phyloP scores from a whole-genome alignment of 164 flowering plant genomes.

The Taxillus chinensis region DNA sequence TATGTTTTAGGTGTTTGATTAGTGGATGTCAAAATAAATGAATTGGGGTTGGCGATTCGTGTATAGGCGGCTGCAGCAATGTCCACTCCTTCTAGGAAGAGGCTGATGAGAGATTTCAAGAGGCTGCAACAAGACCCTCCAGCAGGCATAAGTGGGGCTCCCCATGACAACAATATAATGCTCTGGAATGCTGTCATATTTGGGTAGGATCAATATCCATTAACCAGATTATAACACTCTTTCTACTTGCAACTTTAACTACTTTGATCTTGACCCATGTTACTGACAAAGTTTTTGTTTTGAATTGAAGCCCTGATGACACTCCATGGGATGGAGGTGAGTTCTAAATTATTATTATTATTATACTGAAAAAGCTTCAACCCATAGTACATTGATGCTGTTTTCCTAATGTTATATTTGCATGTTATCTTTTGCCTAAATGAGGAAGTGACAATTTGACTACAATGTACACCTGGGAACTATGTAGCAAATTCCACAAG shows the following conservation, averaged over 20 bases:
- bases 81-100: constrained; percentile 87
- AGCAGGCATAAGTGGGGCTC: constrained; percentile 91
- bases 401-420: no score
- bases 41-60: constrained; percentile 2
- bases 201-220: constrained; percentile 36
- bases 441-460: no score
- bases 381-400: no score
- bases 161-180: constrained; percentile 87
- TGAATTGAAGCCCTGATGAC: constrained; percentile 86
- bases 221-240: no score
- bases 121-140: constrained; percentile 92
- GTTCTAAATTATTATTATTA: constrained; percentile 1
- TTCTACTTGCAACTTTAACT: background rate
- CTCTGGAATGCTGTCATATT: constrained; percentile 92
- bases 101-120: constrained; percentile 93
- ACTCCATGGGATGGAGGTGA: constrained; percentile 99
- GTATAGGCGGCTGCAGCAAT: constrained; percentile 25
- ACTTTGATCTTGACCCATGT: constrained; percentile 3
- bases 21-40: no score
- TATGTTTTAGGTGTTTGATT: no score
- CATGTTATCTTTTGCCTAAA: no score
- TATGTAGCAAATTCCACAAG: no score
- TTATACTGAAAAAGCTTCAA: no score
- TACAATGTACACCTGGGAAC: no score
- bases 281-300: constrained; percentile 15